Conservation (phyloP, 306 rosid species). For the Rosa multiflora region DNA sequence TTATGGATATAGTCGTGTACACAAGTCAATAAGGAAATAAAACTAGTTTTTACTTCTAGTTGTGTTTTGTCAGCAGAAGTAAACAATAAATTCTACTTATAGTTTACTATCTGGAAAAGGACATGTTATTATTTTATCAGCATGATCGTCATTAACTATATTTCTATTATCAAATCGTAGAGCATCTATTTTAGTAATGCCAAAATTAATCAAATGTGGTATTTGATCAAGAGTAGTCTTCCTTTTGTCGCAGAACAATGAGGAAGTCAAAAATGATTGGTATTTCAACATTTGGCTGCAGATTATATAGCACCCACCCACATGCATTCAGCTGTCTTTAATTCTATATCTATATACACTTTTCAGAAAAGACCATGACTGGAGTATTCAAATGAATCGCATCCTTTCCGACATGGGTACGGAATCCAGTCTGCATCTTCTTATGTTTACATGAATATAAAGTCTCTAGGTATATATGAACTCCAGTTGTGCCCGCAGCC, state of each 20-base stretch:
- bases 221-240: background rate
- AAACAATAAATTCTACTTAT: background rate
- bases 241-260: background rate
- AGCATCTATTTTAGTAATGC: background rate
- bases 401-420: too few species aligned
- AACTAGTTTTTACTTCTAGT: background rate
- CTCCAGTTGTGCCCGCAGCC: background rate
- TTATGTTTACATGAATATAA: too few species aligned
- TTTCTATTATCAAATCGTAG: background rate
- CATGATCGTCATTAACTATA: background rate
- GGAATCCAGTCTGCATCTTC: too few species aligned
- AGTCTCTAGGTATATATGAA: background rate
- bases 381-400: too few species aligned
- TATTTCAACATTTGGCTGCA: background rate
- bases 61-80: background rate
- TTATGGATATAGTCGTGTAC: background rate
- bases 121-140: background rate
- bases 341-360: too few species aligned
- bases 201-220: background rate
- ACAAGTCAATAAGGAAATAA: background rate
- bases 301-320: too few species aligned
- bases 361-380: too few species aligned
- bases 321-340: too few species aligned
- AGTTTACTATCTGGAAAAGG: background rate
- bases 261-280: background rate